Percentiles rank a stretch among this genome's conserved stretches.
These are phyloP conservation scores for Eleusine coracana DNA, from an alignment of 176 grass and related monocot species.

Conservation along the genomic window DNA sequence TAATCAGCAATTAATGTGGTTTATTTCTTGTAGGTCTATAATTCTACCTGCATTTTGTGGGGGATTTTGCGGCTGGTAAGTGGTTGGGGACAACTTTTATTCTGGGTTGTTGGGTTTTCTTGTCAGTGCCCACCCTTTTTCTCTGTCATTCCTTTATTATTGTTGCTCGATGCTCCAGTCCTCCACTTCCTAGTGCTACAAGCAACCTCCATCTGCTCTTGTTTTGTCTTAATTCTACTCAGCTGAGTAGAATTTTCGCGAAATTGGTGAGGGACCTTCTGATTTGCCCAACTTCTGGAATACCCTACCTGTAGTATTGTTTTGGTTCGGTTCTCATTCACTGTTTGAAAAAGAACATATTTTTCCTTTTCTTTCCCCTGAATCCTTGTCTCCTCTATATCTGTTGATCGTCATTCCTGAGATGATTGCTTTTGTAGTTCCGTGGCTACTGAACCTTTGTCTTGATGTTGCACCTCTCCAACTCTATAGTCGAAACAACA, in stretches of 20 bases:
- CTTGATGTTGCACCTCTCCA: neutral
- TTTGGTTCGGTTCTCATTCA: conserved; percentile 2
- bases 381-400: neutral
- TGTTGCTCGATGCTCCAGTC: conserved; percentile 13
- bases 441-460: neutral
- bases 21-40: conserved; percentile 31
- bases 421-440: conserved; percentile 17
- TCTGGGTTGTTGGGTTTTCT: conserved; percentile 58
- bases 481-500: neutral
- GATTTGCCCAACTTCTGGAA: conserved; percentile 9
- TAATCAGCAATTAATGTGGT: conserved; percentile 38
- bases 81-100: conserved; percentile 53
- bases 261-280: neutral
- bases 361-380: neutral
- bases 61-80: conserved; percentile 32
- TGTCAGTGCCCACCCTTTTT: conserved; percentile 38
- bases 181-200: conserved; percentile 34
- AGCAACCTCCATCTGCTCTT: conserved; percentile 36
- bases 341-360: neutral
- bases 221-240: neutral
- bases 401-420: neutral
- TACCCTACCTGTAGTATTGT: conserved; percentile 1
- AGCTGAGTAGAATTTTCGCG: conserved; percentile 11
- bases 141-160: conserved; percentile 46
- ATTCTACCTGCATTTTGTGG: conserved; percentile 43